Percentiles rank a stretch among this genome's conserved stretches.
phyloP scores from a whole-genome alignment of 1,284 basidiomycete genomes.

The Naganishia sp. region DNA sequence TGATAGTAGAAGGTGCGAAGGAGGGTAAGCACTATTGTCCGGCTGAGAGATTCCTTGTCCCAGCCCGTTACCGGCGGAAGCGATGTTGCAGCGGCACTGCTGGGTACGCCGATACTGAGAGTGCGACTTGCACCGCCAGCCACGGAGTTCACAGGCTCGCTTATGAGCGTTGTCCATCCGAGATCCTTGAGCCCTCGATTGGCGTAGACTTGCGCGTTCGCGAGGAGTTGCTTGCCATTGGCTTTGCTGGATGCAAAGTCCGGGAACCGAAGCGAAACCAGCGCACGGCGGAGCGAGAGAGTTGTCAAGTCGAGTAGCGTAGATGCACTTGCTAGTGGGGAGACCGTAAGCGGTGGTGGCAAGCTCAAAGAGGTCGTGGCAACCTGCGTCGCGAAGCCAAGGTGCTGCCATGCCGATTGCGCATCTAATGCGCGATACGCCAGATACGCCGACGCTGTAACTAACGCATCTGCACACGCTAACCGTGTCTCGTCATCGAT shows the following conservation, averaged over 20 bases:
- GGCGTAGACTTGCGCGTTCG: slow-evolving; percentile 32
- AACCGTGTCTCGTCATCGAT: slow-evolving; percentile 13
- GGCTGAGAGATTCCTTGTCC: slow-evolving; percentile 23
- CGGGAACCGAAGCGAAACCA: neutral
- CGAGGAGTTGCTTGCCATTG: slow-evolving; percentile 15
- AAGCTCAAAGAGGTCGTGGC: slow-evolving; percentile 7
- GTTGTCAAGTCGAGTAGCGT: slow-evolving; percentile 22
- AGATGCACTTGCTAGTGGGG: slow-evolving; percentile 25
- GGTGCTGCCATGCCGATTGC: slow-evolving; percentile 12
- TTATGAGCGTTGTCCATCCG: slow-evolving; percentile 21
- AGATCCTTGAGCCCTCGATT: slow-evolving; percentile 26
- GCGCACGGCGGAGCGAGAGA: slow-evolving; percentile 26
- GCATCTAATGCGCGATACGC: neutral
- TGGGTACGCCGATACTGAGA: slow-evolving; percentile 18
- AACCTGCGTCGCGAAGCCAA: slow-evolving; percentile 4
- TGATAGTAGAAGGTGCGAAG: slow-evolving; percentile 22
- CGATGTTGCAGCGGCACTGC: neutral
- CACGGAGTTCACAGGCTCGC: slow-evolving; percentile 1
- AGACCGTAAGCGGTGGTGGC: slow-evolving; percentile 14
- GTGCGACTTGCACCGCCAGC: slow-evolving; percentile 8
- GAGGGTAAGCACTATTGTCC: slow-evolving; percentile 22
- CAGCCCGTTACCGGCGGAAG: slow-evolving; percentile 24
- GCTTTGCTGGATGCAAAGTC: neutral
- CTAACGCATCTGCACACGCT: slow-evolving; percentile 9
- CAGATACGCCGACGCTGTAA: slow-evolving; percentile 3